phyloP scores from a whole-genome alignment of 2,329 filamentous ascomycete genomes.

The Trichophaea hybrida region DNA sequence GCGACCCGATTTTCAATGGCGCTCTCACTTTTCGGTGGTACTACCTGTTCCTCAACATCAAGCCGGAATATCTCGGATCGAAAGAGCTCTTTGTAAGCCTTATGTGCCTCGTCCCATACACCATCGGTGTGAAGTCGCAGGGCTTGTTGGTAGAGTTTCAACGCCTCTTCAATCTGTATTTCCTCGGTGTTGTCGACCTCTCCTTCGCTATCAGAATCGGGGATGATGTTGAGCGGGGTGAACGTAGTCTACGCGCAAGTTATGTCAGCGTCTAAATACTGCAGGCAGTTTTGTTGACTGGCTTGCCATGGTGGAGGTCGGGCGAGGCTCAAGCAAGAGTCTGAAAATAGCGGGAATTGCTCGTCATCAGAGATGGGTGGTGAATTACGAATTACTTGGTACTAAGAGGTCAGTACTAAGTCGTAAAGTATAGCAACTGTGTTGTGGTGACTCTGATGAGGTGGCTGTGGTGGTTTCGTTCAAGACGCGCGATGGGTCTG shows the following conservation, averaged over 20 bases:
- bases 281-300: too few relatives aligned
- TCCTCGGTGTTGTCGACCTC: conserved; percentile 92
- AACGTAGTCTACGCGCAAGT: conserved; percentile 38
- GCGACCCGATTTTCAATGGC: neutral
- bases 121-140: conserved; percentile 86
- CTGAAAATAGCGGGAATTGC: too few relatives aligned
- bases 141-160: conserved; percentile 86
- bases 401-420: too few relatives aligned
- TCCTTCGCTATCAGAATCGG: conserved; percentile 77
- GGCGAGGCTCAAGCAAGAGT: too few relatives aligned
- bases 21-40: conserved; percentile 36
- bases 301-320: too few relatives aligned
- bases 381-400: too few relatives aligned
- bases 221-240: conserved; percentile 82
- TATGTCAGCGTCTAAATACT: too few relatives aligned
- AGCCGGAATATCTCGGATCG: conserved; percentile 79
- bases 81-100: conserved; percentile 75
- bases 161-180: conserved; percentile 87
- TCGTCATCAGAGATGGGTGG: too few relatives aligned
- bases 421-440: too few relatives aligned
- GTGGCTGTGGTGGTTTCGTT: too few relatives aligned
- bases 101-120: conserved; percentile 53
- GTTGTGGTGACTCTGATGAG: too few relatives aligned
- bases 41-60: conserved; percentile 30
- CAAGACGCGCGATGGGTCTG: too few relatives aligned